Conservation (phyloP, 192 early-diverging fungal genomes). For the Podila epicladia region DNA sequence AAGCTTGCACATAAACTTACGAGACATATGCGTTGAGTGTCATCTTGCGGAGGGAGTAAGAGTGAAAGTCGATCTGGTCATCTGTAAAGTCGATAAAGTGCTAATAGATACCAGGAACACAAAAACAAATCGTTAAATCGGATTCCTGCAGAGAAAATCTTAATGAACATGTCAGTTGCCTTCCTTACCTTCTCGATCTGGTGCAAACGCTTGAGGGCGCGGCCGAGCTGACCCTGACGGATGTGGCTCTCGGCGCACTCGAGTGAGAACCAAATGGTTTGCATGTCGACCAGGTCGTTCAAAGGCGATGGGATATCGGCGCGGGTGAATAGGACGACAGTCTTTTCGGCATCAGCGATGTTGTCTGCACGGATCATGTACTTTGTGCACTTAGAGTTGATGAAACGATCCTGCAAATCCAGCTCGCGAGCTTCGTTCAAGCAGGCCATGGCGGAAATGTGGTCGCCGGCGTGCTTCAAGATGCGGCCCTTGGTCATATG, state of each 20-base stretch:
- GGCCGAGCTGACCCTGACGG: conserved; percentile 74
- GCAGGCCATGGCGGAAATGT: conserved; percentile 70
- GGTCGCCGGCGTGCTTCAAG: conserved; percentile 90
- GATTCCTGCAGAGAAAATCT: not conserved
- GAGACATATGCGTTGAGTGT: conserved; percentile 89
- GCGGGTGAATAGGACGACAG: conserved; percentile 83
- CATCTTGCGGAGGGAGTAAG: conserved; percentile 89
- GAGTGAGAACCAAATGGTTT: conserved; percentile 90
- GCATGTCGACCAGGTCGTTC: conserved; percentile 89
- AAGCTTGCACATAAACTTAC: conserved; percentile 33
- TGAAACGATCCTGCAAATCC: conserved; percentile 94
- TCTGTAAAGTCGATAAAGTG: conserved; percentile 87
- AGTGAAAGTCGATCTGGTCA: conserved; percentile 97
- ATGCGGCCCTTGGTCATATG: conserved; percentile 95
- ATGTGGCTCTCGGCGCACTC: conserved; percentile 81
- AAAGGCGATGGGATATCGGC: conserved; percentile 72
- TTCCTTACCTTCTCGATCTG: conserved; percentile 72
- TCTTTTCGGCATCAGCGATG: conserved; percentile 87
- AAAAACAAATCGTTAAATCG: not conserved
- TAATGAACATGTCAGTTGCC: not conserved
- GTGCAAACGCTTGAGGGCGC: conserved; percentile 90
- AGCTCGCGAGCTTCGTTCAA: conserved; percentile 90
- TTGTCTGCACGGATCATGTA: conserved; percentile 90
- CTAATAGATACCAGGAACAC: conserved; percentile 28
- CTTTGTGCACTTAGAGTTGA: conserved; percentile 94